Evolutionary conservation across 768 basidiomycete genomes (phyloP).

Genomic region (Termitomyces eurrhizus): DNA sequence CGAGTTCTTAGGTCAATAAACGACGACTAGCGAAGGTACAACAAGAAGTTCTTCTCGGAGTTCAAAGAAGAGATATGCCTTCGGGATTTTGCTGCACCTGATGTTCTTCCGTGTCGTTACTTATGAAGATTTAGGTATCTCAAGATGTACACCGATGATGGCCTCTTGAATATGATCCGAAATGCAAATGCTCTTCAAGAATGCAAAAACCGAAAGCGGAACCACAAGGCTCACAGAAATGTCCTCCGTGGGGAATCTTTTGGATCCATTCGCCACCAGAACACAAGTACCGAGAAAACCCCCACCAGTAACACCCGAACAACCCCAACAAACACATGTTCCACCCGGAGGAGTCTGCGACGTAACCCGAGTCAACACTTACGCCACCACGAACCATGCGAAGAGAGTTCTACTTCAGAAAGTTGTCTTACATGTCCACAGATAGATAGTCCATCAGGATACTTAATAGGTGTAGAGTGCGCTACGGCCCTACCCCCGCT

Average conservation of each 20-base stretch:
- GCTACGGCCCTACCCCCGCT: no score
- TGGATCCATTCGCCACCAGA: background rate
- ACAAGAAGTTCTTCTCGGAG: slow-evolving; percentile 72
- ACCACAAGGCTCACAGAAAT: slow-evolving; percentile 41
- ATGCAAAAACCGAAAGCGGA: slow-evolving; percentile 60
- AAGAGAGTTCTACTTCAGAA: no score
- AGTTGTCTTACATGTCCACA: no score
- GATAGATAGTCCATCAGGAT: no score
- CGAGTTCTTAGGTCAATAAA: background rate
- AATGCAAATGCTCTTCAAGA: slow-evolving; percentile 56
- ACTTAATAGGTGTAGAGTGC: no score
- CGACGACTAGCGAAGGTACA: slow-evolving; percentile 60
- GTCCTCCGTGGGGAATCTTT: background rate
- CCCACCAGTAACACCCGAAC: no score
- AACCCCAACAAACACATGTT: no score
- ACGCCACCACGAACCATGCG: no score
- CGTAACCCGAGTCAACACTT: no score
- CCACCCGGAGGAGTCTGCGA: no score
- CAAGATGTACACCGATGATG: slow-evolving; percentile 50
- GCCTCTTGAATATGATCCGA: slow-evolving; percentile 43
- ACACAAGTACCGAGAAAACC: no score
- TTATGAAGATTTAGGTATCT: slow-evolving; percentile 46
- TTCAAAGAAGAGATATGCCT: slow-evolving; percentile 77
- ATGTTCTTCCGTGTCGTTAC: background rate
- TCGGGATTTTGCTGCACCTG: slow-evolving; percentile 32